Conservation (phyloP, 306 rosid species). For the Begonia fuchsioides region DNA sequence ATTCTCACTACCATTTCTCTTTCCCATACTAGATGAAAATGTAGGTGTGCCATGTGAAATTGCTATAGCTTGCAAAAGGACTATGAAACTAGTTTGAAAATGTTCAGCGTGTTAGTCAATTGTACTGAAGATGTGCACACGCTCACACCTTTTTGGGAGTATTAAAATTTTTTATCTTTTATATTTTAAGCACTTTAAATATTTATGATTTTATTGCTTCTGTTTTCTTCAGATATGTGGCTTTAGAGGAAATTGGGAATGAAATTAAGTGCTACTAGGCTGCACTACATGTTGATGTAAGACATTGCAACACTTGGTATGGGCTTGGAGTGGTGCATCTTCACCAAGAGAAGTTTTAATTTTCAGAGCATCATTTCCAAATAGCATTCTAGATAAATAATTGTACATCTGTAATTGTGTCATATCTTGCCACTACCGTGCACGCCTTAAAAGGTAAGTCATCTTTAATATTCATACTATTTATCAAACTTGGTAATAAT, state of each 20-base stretch:
- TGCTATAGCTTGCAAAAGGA: slow-evolving; percentile 57
- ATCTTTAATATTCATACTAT: slow-evolving; percentile 12
- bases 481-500: slow-evolving; percentile 9
- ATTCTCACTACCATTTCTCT: too few relatives aligned
- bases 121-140: slow-evolving; percentile 81
- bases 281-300: slow-evolving; percentile 72
- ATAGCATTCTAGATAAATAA: slow-evolving; percentile 76
- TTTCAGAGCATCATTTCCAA: slow-evolving; percentile 85
- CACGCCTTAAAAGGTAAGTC: slow-evolving; percentile 68
- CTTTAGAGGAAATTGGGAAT: slow-evolving; percentile 90
- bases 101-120: slow-evolving; percentile 91
- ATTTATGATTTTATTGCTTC: slow-evolving; percentile 12
- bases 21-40: slow-evolving; percentile 1
- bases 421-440: slow-evolving; percentile 77
- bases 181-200: slow-evolving; percentile 3
- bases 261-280: slow-evolving; percentile 86
- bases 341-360: slow-evolving; percentile 88
- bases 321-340: slow-evolving; percentile 96
- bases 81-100: slow-evolving; percentile 52
- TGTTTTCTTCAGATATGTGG: slow-evolving; percentile 50
- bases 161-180: slow-evolving; percentile 15
- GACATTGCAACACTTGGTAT: slow-evolving; percentile 93
- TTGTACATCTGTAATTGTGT: slow-evolving; percentile 80
- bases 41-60: slow-evolving; percentile 59
- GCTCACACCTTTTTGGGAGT: slow-evolving; percentile 99